Conservation (phyloP, 768 basidiomycete genomes). For the Hygrophorus pudorinus region DNA sequence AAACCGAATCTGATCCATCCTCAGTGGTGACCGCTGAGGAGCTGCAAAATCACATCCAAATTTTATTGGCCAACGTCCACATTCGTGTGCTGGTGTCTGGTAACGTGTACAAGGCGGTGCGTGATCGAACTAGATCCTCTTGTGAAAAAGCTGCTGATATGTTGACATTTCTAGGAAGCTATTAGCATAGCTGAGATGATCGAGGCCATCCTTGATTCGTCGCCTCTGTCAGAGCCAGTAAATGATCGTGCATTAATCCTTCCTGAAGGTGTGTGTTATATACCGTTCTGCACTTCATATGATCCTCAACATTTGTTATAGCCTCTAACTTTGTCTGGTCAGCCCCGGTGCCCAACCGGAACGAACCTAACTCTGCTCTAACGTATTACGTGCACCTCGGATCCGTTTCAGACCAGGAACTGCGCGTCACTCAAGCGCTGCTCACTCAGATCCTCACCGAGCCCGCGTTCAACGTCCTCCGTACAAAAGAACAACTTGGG, state of each 20-base stretch:
- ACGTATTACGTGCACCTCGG: slow-evolving; percentile 84
- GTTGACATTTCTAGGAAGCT: slow-evolving; percentile 48
- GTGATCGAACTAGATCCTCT: slow-evolving; percentile 17
- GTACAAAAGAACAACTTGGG: slow-evolving; percentile 93
- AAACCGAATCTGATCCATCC: neutral
- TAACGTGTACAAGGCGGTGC: slow-evolving; percentile 75
- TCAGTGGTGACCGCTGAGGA: slow-evolving; percentile 67
- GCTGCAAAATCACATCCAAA: slow-evolving; percentile 48
- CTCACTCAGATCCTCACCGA: slow-evolving; percentile 83
- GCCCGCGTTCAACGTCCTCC: slow-evolving; percentile 82
- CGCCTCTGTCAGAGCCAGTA: slow-evolving; percentile 45
- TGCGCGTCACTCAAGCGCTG: slow-evolving; percentile 60
- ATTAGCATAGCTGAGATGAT: slow-evolving; percentile 58
- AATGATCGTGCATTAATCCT: slow-evolving; percentile 53
- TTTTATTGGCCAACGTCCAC: slow-evolving; percentile 54
- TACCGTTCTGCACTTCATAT: neutral
- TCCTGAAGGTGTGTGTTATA: slow-evolving; percentile 43
- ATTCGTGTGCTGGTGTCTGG: slow-evolving; percentile 72
- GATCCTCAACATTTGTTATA: slow-evolving; percentile 19
- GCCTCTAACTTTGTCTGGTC: slow-evolving; percentile 65
- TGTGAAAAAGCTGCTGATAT: too few relatives aligned
- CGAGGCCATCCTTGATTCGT: slow-evolving; percentile 52
- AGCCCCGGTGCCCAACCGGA: slow-evolving; percentile 62
- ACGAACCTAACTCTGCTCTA: slow-evolving; percentile 80
- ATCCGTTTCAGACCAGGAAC: slow-evolving; percentile 45